Evolutionary conservation across 345 rosid species (phyloP).

Genomic region (Rhodamnia rubescens): DNA sequence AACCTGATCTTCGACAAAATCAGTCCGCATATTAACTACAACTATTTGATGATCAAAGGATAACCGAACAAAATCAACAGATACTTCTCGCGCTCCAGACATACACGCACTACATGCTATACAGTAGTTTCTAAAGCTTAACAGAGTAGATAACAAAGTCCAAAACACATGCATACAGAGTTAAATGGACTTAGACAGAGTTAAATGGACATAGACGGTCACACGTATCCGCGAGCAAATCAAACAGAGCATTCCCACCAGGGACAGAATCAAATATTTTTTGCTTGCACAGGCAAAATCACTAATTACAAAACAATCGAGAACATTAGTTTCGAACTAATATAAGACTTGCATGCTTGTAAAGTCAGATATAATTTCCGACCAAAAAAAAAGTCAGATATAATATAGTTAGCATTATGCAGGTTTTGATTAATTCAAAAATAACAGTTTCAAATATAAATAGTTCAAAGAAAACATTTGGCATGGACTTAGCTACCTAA

Average conservation of each 20-base stretch:
- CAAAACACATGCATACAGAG: neutral
- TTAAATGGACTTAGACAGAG: neutral
- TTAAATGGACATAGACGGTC: neutral
- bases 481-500: neutral
- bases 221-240: neutral
- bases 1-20: neutral
- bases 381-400: neutral
- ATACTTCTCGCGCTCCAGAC: neutral
- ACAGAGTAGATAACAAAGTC: neutral
- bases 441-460: neutral
- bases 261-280: neutral
- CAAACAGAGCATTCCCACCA: neutral
- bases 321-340: neutral
- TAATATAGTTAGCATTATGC: neutral
- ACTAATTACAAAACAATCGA: neutral
- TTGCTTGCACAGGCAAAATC: neutral
- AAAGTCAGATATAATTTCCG: neutral
- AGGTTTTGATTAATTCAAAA: neutral
- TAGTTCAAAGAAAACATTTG: no score
- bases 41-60: neutral
- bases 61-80: neutral
- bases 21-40: neutral
- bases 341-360: neutral
- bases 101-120: neutral
- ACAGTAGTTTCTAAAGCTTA: neutral